Base-by-base conservation (phyloP, 768 basidiomycete genomes). In the Epithele typhae region DNA sequence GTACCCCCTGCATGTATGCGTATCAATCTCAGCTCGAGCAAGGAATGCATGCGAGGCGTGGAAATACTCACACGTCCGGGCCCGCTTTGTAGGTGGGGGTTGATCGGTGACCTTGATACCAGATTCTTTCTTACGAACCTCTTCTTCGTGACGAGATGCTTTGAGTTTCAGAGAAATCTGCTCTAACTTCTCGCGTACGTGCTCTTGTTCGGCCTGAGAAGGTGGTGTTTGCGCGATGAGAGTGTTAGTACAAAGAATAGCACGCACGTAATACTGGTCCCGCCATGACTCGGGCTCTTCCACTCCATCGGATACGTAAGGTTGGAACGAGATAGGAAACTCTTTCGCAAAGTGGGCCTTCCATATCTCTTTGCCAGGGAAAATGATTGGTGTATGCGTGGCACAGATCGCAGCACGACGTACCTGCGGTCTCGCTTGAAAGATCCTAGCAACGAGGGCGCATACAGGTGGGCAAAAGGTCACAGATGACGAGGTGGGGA, bases 21-120 rank as follows among this genome's bases (percentile, higher is more conserved):
- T 14, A 14, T 14, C 8, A 14, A 30, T 30, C n/a, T n/a, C 8
- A 30, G 27, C 27, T 30, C 8, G 14, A 30, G 14, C 27, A 30
- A 14, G 8, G 25, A 24, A 51, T 32, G 27, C 41, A 46, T 45
- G 49, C 39, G 37, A n/a, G 17, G 19, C 33, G 22, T 21, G 15
- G 27, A 34, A 30, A n/a, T n/a, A 21, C 38, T 17, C 19, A 46
- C 37, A 38, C 19, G 37, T 6, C 21, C 69, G 78, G 25, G 72
- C 56, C 41, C 87, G 83, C 66, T 87, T 89, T 23, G 73, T 54
- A 18, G 79, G 81, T 22, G 85, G 86, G 12, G 85, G 54, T 52
- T 69, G 76, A 63, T 87, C 84, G 15, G 85, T 90, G 43, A 82
- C 57, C 62, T 87, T 89, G 48, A 92, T 77, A 64, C 84, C 81